Evolutionary conservation across 2,329 filamentous ascomycete species (phyloP), one percentile per base, ranked within the genome.

Genomic region (Incumbomyces delicatus): DNA sequence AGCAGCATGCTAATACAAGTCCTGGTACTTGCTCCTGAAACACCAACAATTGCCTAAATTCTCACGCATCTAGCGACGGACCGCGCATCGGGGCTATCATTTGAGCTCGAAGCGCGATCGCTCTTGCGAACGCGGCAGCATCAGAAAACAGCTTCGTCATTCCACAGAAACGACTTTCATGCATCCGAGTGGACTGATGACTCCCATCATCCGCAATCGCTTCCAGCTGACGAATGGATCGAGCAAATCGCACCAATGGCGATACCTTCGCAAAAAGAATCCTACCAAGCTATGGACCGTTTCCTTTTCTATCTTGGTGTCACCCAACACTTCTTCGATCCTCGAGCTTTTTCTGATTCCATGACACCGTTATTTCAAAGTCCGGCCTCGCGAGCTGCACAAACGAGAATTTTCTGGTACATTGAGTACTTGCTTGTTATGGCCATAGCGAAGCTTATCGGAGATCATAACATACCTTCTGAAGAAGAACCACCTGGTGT

Each of bases 231-330:
- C 5, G 16, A 35, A 4, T 17, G 4, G 33, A 12, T 17, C 5
- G n/a, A 35, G 16, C 4, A 35, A 4, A 6, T n/a, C 6, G 13
- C 33, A 11, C n/a, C 13, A 4, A 6, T 35, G 33, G 4, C 16
- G 4, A 14, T 35, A 4, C 33, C 33, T 4, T 35, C 33, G 4
- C 5, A 35, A 12, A 11, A 14, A 35, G 5, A 57, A 18, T 57
- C 55, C 5, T 50, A 51, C 35, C 46, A 56, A 40, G 41, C 56
- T 14, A 46, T 56, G 17, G 55, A 57, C 34, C 54, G 49, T 8
- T 57, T 57, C 12, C 52, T 57, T 4, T 56, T 53, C 41, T 57
- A 57, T 34, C 46, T 57, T n/a, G 54, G 55, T 5, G 55, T 57
- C 6, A 57, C 49, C 47, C 55, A 57, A 18, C 55, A 57, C 14